phyloP scores from a whole-genome alignment of 23 red algal species.

The Gracilaria domingensis region DNA sequence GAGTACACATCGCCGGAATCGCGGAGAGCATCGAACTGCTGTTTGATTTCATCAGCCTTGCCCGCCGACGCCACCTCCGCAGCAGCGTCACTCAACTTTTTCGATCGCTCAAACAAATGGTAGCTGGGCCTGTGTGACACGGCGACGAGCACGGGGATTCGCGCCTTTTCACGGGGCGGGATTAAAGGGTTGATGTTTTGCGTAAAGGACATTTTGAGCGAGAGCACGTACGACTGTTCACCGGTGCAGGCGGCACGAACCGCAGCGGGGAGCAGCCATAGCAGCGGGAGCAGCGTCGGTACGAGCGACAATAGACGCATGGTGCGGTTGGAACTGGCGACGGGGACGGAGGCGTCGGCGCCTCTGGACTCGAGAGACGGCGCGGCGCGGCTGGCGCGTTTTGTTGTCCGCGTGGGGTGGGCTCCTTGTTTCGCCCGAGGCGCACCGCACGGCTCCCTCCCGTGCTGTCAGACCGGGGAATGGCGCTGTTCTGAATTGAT shows the following conservation, averaged over 20 bases:
- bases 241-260: background rate
- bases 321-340: background rate
- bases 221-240: constrained; percentile 32
- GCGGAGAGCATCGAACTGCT: constrained; percentile 19
- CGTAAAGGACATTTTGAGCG: constrained; percentile 26
- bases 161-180: constrained; percentile 39
- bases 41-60: constrained; percentile 37
- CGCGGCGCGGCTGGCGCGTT: no score
- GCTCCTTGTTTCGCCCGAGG: background rate
- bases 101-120: constrained; percentile 21
- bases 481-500: background rate
- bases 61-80: constrained; percentile 49
- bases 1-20: constrained; percentile 41
- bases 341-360: background rate
- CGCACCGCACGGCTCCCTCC: no score
- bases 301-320: background rate
- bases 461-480: background rate
- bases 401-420: no score
- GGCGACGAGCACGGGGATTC: constrained; percentile 56
- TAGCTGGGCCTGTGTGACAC: constrained; percentile 43
- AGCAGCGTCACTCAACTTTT: constrained; percentile 34
- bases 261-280: constrained; percentile 18
- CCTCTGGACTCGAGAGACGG: no score
- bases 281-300: background rate
- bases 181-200: constrained; percentile 33